Evolutionary conservation across 139 green algal species (phyloP).

Genomic region (Ettlia oleoabundans): DNA sequence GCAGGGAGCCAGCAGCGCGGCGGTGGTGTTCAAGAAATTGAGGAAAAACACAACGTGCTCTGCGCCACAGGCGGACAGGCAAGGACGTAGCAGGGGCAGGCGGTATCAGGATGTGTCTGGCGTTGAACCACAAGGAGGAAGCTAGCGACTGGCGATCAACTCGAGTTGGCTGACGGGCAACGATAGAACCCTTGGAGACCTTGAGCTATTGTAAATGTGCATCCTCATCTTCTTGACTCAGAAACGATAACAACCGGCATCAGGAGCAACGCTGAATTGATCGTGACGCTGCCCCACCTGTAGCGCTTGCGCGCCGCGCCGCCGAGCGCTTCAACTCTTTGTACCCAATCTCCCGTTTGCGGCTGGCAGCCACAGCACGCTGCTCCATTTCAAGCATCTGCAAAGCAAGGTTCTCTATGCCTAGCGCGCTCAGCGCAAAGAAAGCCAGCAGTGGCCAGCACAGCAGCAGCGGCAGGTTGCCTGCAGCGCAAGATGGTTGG

Average conservation of each 20-base stretch:
- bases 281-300: neutral
- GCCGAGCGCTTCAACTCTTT: neutral
- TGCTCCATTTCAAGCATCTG: slow-evolving; percentile 28
- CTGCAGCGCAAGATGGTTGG: neutral
- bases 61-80: no score
- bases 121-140: no score
- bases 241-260: no score
- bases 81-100: neutral
- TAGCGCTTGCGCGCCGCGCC: slow-evolving; percentile 8
- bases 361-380: slow-evolving; percentile 14
- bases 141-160: no score
- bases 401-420: slow-evolving; percentile 47
- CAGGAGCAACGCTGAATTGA: no score
- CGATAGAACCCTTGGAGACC: no score
- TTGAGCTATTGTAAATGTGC: no score
- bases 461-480: slow-evolving; percentile 50
- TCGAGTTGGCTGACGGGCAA: no score
- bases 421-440: slow-evolving; percentile 23
- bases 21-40: slow-evolving; percentile 51
- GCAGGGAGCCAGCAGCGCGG: slow-evolving; percentile 58
- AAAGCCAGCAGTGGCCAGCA: slow-evolving; percentile 55
- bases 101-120: neutral
- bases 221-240: no score
- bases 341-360: slow-evolving; percentile 10
- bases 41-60: slow-evolving; percentile 64